A percentile compares a stretch with the other conserved stretches of the same genome.
Evolutionary conservation across 768 basidiomycete species (phyloP).

Genomic region (Psilocybe sp.): DNA sequence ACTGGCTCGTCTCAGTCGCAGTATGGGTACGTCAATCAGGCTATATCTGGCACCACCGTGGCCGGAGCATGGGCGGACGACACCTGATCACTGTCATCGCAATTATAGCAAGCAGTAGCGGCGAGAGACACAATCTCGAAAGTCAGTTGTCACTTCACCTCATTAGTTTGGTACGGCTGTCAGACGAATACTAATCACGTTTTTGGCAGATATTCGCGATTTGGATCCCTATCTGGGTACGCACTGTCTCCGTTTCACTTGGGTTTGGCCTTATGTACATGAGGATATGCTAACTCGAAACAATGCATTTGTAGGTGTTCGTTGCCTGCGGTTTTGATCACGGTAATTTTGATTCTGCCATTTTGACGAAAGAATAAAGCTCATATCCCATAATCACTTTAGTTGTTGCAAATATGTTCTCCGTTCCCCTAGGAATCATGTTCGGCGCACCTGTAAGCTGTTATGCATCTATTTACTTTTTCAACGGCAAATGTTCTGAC

Average conservation of each 20-base stretch:
- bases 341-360: slow-evolving; percentile 32
- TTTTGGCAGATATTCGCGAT: slow-evolving; percentile 47
- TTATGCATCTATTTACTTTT: neutral
- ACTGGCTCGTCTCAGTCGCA: slow-evolving; percentile 73
- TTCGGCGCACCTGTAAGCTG: slow-evolving; percentile 59
- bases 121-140: slow-evolving; percentile 71
- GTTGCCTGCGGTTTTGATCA: slow-evolving; percentile 72
- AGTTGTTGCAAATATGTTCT: slow-evolving; percentile 80
- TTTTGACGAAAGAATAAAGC: neutral
- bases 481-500: slow-evolving; percentile 3
- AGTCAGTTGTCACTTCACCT: slow-evolving; percentile 25
- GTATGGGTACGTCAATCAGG: slow-evolving; percentile 54
- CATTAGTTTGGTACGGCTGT: neutral
- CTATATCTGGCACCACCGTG: too few relatives aligned
- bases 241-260: slow-evolving; percentile 6
- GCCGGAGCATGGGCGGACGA: neutral
- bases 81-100: neutral
- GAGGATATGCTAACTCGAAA: neutral
- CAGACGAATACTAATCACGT: neutral
- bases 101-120: slow-evolving; percentile 60
- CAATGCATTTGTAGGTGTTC: slow-evolving; percentile 44
- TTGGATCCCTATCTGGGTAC: slow-evolving; percentile 77
- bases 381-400: neutral
- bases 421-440: slow-evolving; percentile 67
- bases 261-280: neutral